phyloP scores from a whole-genome alignment of 805 yeast genomes.

The Yarrowia phangngaensis region DNA sequence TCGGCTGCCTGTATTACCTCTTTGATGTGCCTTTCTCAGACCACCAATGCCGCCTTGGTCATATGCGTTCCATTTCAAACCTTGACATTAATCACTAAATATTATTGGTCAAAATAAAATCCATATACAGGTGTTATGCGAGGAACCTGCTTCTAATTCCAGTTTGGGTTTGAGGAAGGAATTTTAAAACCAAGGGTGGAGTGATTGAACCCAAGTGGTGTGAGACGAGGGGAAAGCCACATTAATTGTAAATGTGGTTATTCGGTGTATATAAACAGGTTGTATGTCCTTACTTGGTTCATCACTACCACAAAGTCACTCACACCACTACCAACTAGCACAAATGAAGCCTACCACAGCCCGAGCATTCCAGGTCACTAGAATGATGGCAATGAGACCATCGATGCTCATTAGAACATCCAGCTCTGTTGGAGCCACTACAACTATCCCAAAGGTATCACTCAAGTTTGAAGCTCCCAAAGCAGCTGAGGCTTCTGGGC shows the following conservation, averaged over 20 bases:
- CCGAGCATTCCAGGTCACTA: constrained; percentile 24
- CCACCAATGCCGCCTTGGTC: too few species aligned
- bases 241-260: too few species aligned
- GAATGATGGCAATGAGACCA: constrained; percentile 22
- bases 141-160: constrained; percentile 5
- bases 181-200: background rate
- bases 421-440: background rate
- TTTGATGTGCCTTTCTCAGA: too few species aligned
- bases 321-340: background rate
- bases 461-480: constrained; percentile 9
- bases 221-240: too few species aligned
- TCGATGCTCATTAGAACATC: constrained; percentile 2
- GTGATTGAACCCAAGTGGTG: constrained; percentile 21
- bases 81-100: too few species aligned
- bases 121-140: background rate
- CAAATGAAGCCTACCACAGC: constrained; percentile 15
- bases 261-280: background rate
- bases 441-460: constrained; percentile 3
- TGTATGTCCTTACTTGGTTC: too few species aligned
- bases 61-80: too few species aligned
- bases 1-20: too few species aligned
- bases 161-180: too few species aligned
- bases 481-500: background rate
- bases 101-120: background rate
- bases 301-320: background rate